A percentile compares a stretch with the other conserved stretches of the same genome.
These are phyloP conservation scores for Musa beccarii DNA, from an alignment of 176 grass and related monocot genomes.

Conservation along the genomic window DNA sequence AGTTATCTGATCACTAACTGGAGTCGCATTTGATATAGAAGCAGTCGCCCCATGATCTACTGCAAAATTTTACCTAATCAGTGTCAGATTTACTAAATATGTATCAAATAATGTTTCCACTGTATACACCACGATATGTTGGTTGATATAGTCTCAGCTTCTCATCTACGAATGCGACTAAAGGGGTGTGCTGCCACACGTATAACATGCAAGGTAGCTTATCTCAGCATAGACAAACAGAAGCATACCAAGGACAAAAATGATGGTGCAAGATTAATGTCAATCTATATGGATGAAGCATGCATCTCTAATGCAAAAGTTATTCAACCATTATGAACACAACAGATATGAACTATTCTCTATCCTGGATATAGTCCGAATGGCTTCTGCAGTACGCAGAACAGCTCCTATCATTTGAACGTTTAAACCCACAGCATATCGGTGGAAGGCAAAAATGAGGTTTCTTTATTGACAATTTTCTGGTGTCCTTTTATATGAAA, in stretches of 20 bases:
- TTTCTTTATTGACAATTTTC: neutral
- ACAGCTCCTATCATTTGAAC: neutral
- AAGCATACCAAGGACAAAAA: too few relatives aligned
- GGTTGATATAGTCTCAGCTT: neutral
- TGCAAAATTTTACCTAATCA: slow-evolving; percentile 4
- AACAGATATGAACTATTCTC: neutral
- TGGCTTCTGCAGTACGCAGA: neutral
- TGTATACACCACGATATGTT: neutral
- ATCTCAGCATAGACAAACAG: neutral
- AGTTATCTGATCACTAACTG: neutral
- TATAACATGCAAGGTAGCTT: neutral
- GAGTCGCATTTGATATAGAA: neutral
- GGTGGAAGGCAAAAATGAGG: neutral
- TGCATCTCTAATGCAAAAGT: neutral
- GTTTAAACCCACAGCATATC: too few relatives aligned
- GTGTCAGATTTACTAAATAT: neutral
- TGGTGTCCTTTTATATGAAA: neutral
- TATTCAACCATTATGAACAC: neutral
- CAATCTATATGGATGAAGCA: neutral
- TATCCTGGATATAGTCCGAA: neutral
- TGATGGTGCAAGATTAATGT: neutral
- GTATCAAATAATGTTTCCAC: neutral
- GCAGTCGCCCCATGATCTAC: neutral
- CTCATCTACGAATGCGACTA: neutral
- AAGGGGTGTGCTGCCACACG: neutral